A percentile compares a stretch with the other conserved stretches of the same genome.
Conservation (phyloP, 1,284 basidiomycete species). For the Entoloma clypeatum region DNA sequence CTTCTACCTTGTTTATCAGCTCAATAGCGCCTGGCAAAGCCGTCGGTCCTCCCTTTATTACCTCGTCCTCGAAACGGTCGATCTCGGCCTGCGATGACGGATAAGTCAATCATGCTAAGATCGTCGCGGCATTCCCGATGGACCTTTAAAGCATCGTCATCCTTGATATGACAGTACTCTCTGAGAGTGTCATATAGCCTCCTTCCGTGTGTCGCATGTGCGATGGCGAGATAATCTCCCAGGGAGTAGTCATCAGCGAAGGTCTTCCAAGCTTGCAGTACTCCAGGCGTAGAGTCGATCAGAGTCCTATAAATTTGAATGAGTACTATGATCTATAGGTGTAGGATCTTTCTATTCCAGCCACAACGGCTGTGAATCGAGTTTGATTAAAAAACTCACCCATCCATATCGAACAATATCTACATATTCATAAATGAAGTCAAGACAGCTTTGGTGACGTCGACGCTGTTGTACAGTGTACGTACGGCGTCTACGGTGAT, state of each 20-base stretch:
- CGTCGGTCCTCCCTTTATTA: constrained; percentile 56
- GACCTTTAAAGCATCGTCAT: constrained; percentile 55
- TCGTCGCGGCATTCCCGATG: background rate
- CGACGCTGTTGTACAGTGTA: constrained; percentile 14
- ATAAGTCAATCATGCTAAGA: background rate
- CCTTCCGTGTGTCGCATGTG: constrained; percentile 67
- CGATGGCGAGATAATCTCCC: constrained; percentile 43
- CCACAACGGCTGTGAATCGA: background rate
- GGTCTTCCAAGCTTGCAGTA: constrained; percentile 57
- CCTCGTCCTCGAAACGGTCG: constrained; percentile 60
- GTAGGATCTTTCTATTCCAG: too few species aligned
- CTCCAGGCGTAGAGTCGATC: constrained; percentile 70
- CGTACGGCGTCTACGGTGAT: constrained; percentile 50
- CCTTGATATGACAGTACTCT: constrained; percentile 60
- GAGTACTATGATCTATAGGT: constrained; percentile 12
- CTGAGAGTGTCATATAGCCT: constrained; percentile 69
- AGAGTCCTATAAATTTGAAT: constrained; percentile 44
- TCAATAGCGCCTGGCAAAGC: constrained; percentile 51
- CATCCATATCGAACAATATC: constrained; percentile 72
- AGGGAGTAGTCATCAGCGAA: constrained; percentile 58
- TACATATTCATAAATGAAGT: constrained; percentile 21
- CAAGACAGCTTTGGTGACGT: constrained; percentile 17
- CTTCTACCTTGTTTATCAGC: constrained; percentile 48
- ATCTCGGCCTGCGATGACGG: constrained; percentile 46
- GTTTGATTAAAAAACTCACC: constrained; percentile 39